A percentile compares a stretch with the other conserved stretches of the same genome.
Conservation (phyloP, 2,329 filamentous ascomycete genomes). For the Diaporthe caulivora region DNA sequence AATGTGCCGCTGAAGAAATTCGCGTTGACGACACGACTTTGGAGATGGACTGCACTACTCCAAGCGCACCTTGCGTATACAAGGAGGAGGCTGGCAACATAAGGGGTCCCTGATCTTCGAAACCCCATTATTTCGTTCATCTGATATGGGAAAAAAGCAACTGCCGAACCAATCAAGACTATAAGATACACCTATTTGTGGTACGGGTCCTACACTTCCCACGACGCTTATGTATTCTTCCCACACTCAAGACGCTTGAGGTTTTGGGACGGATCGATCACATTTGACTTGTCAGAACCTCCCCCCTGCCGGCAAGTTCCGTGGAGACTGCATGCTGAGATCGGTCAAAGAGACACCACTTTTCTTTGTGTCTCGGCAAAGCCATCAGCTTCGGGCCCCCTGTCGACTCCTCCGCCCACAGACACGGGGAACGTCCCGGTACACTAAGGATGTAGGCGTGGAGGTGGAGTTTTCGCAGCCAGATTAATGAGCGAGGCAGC, state of each 20-base stretch:
- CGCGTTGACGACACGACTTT: no score
- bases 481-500: not conserved
- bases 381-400: not conserved
- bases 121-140: slow-evolving; percentile 1
- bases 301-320: not conserved
- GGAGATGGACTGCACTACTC: not conserved
- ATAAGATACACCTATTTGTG: not conserved
- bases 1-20: no score
- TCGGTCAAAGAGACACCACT: not conserved
- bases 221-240: not conserved
- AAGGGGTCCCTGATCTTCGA: not conserved
- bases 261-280: slow-evolving; percentile 2
- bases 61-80: not conserved
- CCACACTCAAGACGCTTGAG: not conserved
- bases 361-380: not conserved
- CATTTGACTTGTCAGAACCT: not conserved
- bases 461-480: slow-evolving; percentile 4
- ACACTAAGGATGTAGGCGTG: not conserved
- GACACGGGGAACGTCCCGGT: not conserved
- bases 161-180: not conserved
- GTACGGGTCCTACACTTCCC: not conserved
- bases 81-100: not conserved
- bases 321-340: not conserved
- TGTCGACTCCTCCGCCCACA: not conserved
- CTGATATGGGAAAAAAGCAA: not conserved